Conservation (phyloP, 2,329 filamentous ascomycete species). For the Ceratocystis cacaofunesta region DNA sequence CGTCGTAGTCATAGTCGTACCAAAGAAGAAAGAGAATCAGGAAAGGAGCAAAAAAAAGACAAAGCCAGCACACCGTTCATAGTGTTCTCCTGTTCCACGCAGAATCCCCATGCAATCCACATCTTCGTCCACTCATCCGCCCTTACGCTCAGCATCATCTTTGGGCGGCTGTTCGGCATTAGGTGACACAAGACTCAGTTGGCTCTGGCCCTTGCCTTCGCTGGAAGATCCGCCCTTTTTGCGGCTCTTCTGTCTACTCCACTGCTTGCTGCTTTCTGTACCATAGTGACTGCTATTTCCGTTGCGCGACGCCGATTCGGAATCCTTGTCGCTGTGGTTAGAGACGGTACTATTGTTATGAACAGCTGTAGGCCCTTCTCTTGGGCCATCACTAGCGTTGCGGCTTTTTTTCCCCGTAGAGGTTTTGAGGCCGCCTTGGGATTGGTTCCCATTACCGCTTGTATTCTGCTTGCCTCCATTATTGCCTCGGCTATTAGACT, state of each 20-base stretch:
- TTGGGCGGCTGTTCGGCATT: conserved; percentile 41
- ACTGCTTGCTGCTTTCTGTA: conserved; percentile 28
- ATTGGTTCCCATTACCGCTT: conserved; percentile 1
- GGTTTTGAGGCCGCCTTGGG: background rate
- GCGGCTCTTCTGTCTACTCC: conserved; percentile 45
- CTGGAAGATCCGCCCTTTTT: conserved; percentile 34
- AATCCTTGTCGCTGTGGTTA: conserved; percentile 28
- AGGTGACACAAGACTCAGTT: conserved; percentile 26
- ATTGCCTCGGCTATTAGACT: conserved; percentile 4
- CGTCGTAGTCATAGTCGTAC: conserved; percentile 2
- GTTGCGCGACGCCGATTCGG: conserved; percentile 28
- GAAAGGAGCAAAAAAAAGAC: background rate
- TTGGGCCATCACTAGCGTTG: background rate
- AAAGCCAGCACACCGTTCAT: background rate
- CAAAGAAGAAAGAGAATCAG: background rate
- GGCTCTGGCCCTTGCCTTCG: conserved; percentile 26
- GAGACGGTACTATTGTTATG: background rate
- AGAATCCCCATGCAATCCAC: background rate
- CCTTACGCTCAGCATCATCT: conserved; percentile 47
- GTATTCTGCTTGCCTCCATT: conserved; percentile 7
- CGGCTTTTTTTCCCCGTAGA: conserved; percentile 11
- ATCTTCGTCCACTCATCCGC: conserved; percentile 32
- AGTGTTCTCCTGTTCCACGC: background rate
- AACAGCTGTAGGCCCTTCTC: background rate
- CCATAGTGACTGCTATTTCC: conserved; percentile 19